These are phyloP conservation scores for Fraxinus nigra DNA, from an alignment of 305 asterid genomes.

Conservation along the genomic window DNA sequence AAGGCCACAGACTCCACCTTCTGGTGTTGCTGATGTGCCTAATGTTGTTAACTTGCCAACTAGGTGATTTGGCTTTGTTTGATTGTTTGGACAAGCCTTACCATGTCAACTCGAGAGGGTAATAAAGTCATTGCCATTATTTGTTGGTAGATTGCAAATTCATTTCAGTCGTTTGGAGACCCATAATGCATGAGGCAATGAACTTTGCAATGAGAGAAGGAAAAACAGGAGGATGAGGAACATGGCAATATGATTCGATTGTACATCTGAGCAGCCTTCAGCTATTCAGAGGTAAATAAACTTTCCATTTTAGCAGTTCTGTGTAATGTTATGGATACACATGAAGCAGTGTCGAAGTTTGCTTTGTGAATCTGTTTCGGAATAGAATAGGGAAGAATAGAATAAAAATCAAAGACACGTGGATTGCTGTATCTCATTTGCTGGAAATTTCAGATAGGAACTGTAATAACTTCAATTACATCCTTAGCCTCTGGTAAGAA, in stretches of 20 bases:
- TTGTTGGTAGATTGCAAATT: neutral
- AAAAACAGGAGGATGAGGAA: neutral
- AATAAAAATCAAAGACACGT: neutral
- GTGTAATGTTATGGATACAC: neutral
- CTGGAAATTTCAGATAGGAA: neutral
- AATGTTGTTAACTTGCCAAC: constrained; percentile 41
- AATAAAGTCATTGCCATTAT: constrained; percentile 13
- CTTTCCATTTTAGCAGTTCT: neutral
- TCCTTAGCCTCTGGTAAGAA: neutral
- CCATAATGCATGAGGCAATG: neutral
- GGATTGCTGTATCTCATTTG: neutral
- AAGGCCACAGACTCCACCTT: constrained; percentile 46
- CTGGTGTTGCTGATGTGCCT: constrained; percentile 38
- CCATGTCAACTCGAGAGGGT: constrained; percentile 19
- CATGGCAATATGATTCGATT: neutral
- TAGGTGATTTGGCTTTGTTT: constrained; percentile 38
- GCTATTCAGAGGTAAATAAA: neutral
- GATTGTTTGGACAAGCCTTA: neutral
- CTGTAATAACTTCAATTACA: neutral
- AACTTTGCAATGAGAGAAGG: neutral
- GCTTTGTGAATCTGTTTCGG: neutral
- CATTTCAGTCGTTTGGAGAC: neutral
- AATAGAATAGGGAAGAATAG: neutral
- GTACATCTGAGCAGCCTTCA: neutral
- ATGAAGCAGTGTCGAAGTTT: neutral